phyloP scores from a whole-genome alignment of 352 stramenopile species.

The Pilasporangium apinafurcum region DNA sequence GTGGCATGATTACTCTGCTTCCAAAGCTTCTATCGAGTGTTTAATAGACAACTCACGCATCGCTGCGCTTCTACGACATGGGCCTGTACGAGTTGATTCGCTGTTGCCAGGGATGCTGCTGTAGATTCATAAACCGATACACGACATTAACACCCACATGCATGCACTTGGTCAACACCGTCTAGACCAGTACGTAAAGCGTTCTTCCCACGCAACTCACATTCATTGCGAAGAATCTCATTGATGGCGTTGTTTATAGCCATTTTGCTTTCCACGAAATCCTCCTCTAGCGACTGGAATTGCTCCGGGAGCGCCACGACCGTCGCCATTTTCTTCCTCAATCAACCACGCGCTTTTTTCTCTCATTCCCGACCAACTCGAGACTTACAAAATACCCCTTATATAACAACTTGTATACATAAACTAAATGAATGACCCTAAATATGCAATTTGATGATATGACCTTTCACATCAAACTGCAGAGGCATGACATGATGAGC shows the following conservation, averaged over 20 bases:
- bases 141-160: background rate
- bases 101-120: conserved; percentile 24
- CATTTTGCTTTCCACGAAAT: conserved; percentile 81
- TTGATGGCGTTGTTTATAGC: conserved; percentile 76
- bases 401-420: background rate
- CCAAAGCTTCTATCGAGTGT: no score
- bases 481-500: conserved; percentile 1
- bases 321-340: conserved; percentile 13
- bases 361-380: no score
- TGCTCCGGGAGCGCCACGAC: conserved; percentile 31
- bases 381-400: no score
- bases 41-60: conserved; percentile 27
- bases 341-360: background rate
- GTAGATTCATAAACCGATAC: background rate
- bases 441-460: background rate
- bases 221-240: conserved; percentile 45
- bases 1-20: background rate
- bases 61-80: conserved; percentile 66
- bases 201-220: no score
- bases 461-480: background rate
- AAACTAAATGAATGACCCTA: background rate
- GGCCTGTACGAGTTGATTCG: conserved; percentile 50
- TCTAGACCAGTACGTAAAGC: background rate
- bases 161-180: background rate
- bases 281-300: conserved; percentile 68